Conservation (phyloP, 2,329 filamentous ascomycete species). For the Akanthomyces dipterigenus region DNA sequence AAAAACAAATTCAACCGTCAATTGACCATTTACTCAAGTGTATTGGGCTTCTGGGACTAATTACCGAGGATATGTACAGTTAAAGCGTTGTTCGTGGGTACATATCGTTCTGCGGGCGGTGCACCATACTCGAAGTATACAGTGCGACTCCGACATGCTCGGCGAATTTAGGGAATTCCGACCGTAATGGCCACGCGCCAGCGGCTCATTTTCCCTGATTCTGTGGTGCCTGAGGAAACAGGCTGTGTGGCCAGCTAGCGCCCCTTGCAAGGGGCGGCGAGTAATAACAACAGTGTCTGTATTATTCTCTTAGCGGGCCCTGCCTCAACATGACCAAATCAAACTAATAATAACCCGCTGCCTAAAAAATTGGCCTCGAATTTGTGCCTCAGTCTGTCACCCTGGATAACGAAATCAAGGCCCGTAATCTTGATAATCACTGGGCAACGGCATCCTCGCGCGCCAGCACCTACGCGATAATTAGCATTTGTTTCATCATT, state of each 20-base stretch:
- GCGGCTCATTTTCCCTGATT: background rate
- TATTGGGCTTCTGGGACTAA: background rate
- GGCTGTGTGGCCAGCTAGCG: background rate
- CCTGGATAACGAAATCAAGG: background rate
- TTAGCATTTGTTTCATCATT: background rate
- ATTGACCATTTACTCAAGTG: background rate
- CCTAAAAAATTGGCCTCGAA: background rate
- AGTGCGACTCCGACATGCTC: slow-evolving; percentile 11
- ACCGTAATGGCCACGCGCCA: slow-evolving; percentile 8
- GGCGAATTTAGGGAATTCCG: slow-evolving; percentile 12
- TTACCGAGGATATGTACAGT: background rate
- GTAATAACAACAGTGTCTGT: background rate
- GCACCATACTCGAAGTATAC: slow-evolving; percentile 7
- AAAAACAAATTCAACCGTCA: background rate
- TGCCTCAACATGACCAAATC: background rate
- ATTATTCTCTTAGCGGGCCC: background rate
- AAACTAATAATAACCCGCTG: background rate
- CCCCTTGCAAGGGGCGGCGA: background rate
- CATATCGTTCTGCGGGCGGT: background rate
- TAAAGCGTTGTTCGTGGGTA: background rate
- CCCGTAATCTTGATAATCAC: background rate
- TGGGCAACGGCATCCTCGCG: slow-evolving; percentile 29
- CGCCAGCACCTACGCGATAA: slow-evolving; percentile 41
- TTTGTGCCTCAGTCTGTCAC: background rate
- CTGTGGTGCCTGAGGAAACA: slow-evolving; percentile 11